phyloP scores from a whole-genome alignment of 2,329 filamentous ascomycete species.

The Juglanconis oblonga region DNA sequence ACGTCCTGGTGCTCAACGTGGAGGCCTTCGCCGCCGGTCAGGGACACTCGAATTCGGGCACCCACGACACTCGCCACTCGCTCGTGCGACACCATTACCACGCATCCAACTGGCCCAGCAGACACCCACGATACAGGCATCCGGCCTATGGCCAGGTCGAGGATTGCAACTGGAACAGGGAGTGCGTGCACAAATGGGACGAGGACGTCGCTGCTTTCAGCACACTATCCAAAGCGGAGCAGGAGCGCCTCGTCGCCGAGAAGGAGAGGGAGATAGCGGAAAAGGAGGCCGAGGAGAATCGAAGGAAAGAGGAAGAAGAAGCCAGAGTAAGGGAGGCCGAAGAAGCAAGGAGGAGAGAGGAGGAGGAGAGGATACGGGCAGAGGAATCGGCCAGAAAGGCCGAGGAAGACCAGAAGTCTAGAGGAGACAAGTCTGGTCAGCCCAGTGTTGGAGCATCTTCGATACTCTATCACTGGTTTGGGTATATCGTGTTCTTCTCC shows the following conservation, averaged over 20 bases:
- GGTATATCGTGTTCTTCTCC: not conserved
- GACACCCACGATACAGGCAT: slow-evolving; percentile 64
- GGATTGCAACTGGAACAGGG: slow-evolving; percentile 64
- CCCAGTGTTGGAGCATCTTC: not conserved
- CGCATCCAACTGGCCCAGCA: slow-evolving; percentile 67
- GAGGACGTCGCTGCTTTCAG: slow-evolving; percentile 59
- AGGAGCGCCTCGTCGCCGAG: slow-evolving; percentile 44
- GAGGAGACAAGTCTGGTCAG: slow-evolving; percentile 15
- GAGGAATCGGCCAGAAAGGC: slow-evolving; percentile 22
- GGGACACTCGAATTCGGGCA: slow-evolving; percentile 69
- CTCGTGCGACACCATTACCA: slow-evolving; percentile 73
- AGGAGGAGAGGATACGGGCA: slow-evolving; percentile 13
- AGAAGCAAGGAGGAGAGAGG: slow-evolving; percentile 33
- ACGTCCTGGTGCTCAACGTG: slow-evolving; percentile 64
- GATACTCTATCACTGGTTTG: not conserved
- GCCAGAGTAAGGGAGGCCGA: slow-evolving; percentile 28
- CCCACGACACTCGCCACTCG: slow-evolving; percentile 62
- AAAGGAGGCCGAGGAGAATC: slow-evolving; percentile 22
- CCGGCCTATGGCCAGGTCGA: slow-evolving; percentile 69
- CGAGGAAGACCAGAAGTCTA: slow-evolving; percentile 16
- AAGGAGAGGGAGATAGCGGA: slow-evolving; percentile 31
- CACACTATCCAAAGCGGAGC: slow-evolving; percentile 54
- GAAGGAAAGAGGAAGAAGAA: slow-evolving; percentile 21
- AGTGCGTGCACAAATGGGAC: slow-evolving; percentile 66
- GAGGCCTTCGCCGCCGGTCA: slow-evolving; percentile 72